Conservation (phyloP, 768 basidiomycete species). For the Tylopilus sp. region DNA sequence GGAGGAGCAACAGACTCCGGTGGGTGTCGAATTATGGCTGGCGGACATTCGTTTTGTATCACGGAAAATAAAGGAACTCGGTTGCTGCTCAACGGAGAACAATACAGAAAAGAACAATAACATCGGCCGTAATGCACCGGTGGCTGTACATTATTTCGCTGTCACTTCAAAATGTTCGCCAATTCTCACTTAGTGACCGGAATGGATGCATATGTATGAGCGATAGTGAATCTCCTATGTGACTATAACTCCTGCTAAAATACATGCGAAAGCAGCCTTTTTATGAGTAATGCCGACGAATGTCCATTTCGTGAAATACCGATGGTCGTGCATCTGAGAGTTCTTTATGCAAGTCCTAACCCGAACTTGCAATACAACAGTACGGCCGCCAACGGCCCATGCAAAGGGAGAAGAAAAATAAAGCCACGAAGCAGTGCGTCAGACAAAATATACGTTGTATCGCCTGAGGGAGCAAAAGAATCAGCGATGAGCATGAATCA, state of each 20-base stretch:
- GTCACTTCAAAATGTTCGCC: not conserved
- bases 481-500: constrained; percentile 9
- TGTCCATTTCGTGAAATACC: too few relatives aligned
- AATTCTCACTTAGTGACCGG: too few relatives aligned
- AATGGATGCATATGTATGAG: too few relatives aligned
- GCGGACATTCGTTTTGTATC: constrained; percentile 22
- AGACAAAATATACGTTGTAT: not conserved
- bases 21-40: constrained; percentile 2
- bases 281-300: too few relatives aligned
- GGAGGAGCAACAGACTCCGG: constrained; percentile 24
- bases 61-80: constrained; percentile 22
- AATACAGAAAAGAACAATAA: constrained; percentile 29
- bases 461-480: constrained; percentile 6
- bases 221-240: too few relatives aligned
- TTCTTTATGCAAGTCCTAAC: too few relatives aligned
- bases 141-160: constrained; percentile 10
- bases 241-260: too few relatives aligned
- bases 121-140: constrained; percentile 5
- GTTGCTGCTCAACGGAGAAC: constrained; percentile 26
- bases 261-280: too few relatives aligned
- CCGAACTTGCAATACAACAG: constrained; percentile 12
- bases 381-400: constrained; percentile 13
- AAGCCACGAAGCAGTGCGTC: not conserved
- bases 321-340: not conserved
- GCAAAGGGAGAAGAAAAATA: constrained; percentile 1